Evolutionary conservation across 2,329 filamentous ascomycete species (phyloP).

Genomic region (Exophiala calicioides): DNA sequence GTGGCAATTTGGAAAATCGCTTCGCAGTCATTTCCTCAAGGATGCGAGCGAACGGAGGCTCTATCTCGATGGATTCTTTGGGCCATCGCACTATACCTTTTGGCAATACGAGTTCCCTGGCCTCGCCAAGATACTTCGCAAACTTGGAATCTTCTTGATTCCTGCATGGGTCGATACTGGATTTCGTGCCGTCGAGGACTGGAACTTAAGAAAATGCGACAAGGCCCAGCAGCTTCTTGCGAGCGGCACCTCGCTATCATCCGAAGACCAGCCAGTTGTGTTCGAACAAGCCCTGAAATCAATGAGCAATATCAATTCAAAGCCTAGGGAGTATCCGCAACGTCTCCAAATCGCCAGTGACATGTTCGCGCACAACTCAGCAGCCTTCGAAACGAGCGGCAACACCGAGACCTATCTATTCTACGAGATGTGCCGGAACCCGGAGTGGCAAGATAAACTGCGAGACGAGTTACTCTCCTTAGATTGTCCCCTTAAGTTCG

Average conservation of each 20-base stretch:
- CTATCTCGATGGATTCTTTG: constrained; percentile 54
- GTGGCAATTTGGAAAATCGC: constrained; percentile 69
- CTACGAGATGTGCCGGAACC: constrained; percentile 39
- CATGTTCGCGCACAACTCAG: constrained; percentile 12
- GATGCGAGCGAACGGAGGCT: constrained; percentile 56
- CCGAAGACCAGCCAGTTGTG: constrained; percentile 37
- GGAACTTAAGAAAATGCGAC: constrained; percentile 61
- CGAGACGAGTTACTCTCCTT: constrained; percentile 35
- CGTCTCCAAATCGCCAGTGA: constrained; percentile 14
- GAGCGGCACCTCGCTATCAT: constrained; percentile 38
- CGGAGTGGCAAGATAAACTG: constrained; percentile 33
- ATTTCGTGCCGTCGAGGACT: constrained; percentile 67
- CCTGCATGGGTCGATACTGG: constrained; percentile 67
- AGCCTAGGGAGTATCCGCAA: too few relatives aligned
- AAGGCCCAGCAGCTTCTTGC: constrained; percentile 50
- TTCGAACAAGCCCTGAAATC: constrained; percentile 49
- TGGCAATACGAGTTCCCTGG: constrained; percentile 54
- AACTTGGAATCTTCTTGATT: constrained; percentile 59
- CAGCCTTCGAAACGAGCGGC: constrained; percentile 44
- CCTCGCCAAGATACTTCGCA: constrained; percentile 45
- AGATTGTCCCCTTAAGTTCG: constrained; percentile 21
- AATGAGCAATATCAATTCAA: too few relatives aligned
- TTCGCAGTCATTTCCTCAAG: constrained; percentile 64
- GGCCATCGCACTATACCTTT: neutral
- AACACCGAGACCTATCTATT: constrained; percentile 43